A percentile compares a stretch with the other conserved stretches of the same genome.
Evolutionary conservation across 345 rosid species (phyloP).

Genomic region (Moricandia arvensis): DNA sequence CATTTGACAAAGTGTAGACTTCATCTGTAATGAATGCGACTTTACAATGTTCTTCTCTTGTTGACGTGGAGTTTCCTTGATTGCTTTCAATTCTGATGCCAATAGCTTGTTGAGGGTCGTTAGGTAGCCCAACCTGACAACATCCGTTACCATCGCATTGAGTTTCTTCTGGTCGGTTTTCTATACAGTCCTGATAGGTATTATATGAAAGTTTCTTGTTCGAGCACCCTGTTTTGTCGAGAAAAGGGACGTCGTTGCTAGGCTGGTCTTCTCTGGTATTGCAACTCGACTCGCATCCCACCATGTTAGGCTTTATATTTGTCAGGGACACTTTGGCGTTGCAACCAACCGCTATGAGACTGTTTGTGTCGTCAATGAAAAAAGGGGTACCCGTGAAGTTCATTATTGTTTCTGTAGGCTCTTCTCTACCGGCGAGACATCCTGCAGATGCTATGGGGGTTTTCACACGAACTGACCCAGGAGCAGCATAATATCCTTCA

Average conservation of each 20-base stretch:
- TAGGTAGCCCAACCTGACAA: constrained; percentile 36
- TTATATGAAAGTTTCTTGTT: background rate
- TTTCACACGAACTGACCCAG: background rate
- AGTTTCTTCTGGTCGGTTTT: background rate
- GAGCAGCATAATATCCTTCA: background rate
- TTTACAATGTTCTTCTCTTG: background rate
- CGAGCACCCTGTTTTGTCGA: background rate
- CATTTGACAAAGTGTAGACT: background rate
- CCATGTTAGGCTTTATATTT: background rate
- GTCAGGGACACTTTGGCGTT: constrained; percentile 8
- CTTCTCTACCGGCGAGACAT: background rate
- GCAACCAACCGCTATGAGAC: constrained; percentile 42
- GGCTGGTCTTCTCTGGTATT: background rate
- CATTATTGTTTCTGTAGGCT: background rate
- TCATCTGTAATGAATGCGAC: constrained; percentile 27
- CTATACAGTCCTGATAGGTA: background rate
- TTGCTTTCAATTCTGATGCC: background rate
- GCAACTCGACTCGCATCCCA: constrained; percentile 43
- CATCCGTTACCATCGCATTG: constrained; percentile 43
- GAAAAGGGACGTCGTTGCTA: background rate
- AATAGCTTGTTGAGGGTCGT: constrained; percentile 6
- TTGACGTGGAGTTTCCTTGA: constrained; percentile 6
- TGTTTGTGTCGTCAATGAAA: background rate
- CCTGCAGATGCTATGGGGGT: background rate
- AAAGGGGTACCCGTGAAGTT: constrained; percentile 25